phyloP scores from a whole-genome alignment of 495 filamentous ascomycete genomes.

The Podospora sp. region DNA sequence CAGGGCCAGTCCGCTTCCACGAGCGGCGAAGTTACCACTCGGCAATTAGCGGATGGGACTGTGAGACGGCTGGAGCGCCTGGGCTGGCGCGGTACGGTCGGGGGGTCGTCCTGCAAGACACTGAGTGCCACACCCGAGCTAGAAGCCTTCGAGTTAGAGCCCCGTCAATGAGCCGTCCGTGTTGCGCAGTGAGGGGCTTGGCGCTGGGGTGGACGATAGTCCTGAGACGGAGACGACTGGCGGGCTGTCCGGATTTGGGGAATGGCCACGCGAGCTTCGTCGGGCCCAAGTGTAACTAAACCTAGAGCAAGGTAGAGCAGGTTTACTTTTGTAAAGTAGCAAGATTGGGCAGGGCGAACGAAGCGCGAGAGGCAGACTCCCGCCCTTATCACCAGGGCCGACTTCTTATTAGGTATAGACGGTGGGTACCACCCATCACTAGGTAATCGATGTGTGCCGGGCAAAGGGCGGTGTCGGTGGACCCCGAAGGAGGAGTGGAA shows the following conservation, averaged over 20 bases:
- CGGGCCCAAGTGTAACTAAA: not conserved
- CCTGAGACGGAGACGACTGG: not conserved
- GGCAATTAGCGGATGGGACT: slow-evolving; percentile 30
- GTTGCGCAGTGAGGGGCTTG: not conserved
- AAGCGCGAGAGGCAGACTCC: not conserved
- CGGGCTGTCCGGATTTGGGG: not conserved
- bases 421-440: not conserved
- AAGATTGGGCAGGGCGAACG: not conserved
- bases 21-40: slow-evolving; percentile 18
- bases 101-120: slow-evolving; percentile 11
- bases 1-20: not conserved
- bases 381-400: slow-evolving; percentile 1
- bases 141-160: slow-evolving; percentile 9
- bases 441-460: slow-evolving; percentile 9
- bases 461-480: slow-evolving; percentile 29
- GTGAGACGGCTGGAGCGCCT: not conserved
- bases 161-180: not conserved
- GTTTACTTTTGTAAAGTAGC: not conserved
- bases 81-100: not conserved
- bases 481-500: slow-evolving; percentile 3
- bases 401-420: not conserved
- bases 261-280: not conserved
- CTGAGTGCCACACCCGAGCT: slow-evolving; percentile 13
- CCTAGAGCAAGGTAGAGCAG: not conserved
- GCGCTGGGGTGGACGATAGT: not conserved